A percentile compares a stretch with the other conserved stretches of the same genome.
phyloP scores from a whole-genome alignment of 352 stramenopile genomes.

The Discostella stelligera region DNA sequence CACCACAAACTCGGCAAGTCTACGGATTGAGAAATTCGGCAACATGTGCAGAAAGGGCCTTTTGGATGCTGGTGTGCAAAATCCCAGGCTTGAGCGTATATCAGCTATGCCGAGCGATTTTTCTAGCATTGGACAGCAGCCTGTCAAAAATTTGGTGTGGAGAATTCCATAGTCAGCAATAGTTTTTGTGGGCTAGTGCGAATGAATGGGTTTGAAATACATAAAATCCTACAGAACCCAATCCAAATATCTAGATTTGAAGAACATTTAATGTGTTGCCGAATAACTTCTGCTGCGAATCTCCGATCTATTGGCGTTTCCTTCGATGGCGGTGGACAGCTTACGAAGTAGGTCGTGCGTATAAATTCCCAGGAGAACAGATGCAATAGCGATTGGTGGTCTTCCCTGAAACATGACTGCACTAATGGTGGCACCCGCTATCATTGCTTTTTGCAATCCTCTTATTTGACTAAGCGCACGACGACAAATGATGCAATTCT shows the following conservation, averaged over 20 bases:
- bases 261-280: slow-evolving; percentile 19
- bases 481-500: slow-evolving; percentile 50
- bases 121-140: slow-evolving; percentile 56
- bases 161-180: slow-evolving; percentile 48
- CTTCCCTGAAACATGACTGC: slow-evolving; percentile 20
- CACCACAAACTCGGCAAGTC: slow-evolving; percentile 66
- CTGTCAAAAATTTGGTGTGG: slow-evolving; percentile 79
- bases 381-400: slow-evolving; percentile 15
- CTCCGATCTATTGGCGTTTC: slow-evolving; percentile 29
- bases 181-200: too few relatives aligned
- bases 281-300: slow-evolving; percentile 29
- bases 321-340: slow-evolving; percentile 39
- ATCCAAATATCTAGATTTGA: too few relatives aligned
- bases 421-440: slow-evolving; percentile 10
- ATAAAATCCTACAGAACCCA: too few relatives aligned
- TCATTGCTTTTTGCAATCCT: slow-evolving; percentile 2
- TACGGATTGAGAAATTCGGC: slow-evolving; percentile 65
- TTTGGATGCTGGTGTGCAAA: slow-evolving; percentile 51
- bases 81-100: slow-evolving; percentile 67
- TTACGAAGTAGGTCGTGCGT: slow-evolving; percentile 26
- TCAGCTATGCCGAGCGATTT: slow-evolving; percentile 76
- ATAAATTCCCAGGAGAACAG: slow-evolving; percentile 20
- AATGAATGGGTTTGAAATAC: too few relatives aligned
- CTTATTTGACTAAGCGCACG: slow-evolving; percentile 39
- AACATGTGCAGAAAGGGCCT: slow-evolving; percentile 69